Evolutionary conservation across 495 filamentous ascomycete genomes (phyloP), one percentile per base, ranked within the genome.

Genomic region (Penicillium samsonianum): DNA sequence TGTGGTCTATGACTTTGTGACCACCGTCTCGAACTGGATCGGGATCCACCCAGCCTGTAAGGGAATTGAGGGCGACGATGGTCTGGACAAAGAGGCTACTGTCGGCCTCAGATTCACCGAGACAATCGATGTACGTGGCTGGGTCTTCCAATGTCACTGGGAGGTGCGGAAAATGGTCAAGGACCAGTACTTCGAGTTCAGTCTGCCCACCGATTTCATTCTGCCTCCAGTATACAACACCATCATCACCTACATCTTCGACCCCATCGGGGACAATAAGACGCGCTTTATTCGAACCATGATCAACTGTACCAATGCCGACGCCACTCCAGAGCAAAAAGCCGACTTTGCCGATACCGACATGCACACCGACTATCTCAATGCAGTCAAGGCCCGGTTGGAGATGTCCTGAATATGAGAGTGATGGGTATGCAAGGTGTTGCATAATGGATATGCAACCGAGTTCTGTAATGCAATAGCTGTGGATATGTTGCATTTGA

Each of bases 1-100:
- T 42, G 38, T 42, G 38, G 38, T 42, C 38, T 42, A 42, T 42
- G 38, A 42, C 38, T 42, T 42, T 42, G 38, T 42, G 38, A 42
- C 38, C 38, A 42, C 38, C 38, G 38, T 42, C 38, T 42, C 38
- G 38, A 42, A 42, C 38, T 42, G 38, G 38, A 42, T 42, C 38
- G 38, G 38, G 38, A 42, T 42, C 38, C 38, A 42, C 38, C 38
- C 38, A 42, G 38, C 38, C 38, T 42, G 38, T 42, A 42, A 42
- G 38, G 38, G 38, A 42, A 42, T 42, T 42, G 38, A 42, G n/a
- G 38, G 38, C 38, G 38, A 42, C 17, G 38, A 42, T 42, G 38
- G 38, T 42, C 38, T 42, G 38, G 38, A 42, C 38, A 42, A 42
- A 42, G 38, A 42, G 38, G 38, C 38, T 42, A 42, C 38, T 42